Percentiles rank a stretch among this genome's conserved stretches.
Evolutionary conservation across 2,329 filamentous ascomycete genomes (phyloP).

Genomic region (Emmonsia crescens): DNA sequence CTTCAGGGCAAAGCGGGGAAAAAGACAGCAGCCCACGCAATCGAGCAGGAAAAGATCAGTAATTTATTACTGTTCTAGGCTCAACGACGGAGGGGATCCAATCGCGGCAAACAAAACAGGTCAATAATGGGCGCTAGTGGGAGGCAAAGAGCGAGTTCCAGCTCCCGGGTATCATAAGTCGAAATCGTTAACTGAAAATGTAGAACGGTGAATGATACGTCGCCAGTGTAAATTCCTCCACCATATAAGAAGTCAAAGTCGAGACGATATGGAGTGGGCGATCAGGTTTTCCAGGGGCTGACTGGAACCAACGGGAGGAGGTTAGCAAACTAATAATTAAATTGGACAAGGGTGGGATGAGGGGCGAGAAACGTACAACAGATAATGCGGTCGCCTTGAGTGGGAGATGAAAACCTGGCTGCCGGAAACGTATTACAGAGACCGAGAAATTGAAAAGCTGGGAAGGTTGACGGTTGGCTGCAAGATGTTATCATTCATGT

Average conservation of each 20-base stretch:
- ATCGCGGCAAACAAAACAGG: neutral
- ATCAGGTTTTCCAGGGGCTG: neutral
- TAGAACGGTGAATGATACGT: neutral
- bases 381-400: neutral
- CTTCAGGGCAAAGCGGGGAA: neutral
- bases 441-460: neutral
- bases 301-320: neutral
- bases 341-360: neutral
- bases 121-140: neutral
- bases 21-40: neutral
- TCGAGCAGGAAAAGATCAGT: neutral
- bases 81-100: neutral
- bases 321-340: neutral
- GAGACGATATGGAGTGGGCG: neutral
- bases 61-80: neutral
- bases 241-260: neutral
- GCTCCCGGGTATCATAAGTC: conserved; percentile 1
- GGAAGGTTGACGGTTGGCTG: neutral
- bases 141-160: neutral
- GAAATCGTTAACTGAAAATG: neutral
- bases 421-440: neutral
- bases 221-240: neutral
- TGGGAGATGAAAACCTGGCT: neutral
- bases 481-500: neutral
- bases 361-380: neutral